Base-by-base conservation (phyloP, 2,329 filamentous ascomycete species). In the Phialocephala sp. region DNA sequence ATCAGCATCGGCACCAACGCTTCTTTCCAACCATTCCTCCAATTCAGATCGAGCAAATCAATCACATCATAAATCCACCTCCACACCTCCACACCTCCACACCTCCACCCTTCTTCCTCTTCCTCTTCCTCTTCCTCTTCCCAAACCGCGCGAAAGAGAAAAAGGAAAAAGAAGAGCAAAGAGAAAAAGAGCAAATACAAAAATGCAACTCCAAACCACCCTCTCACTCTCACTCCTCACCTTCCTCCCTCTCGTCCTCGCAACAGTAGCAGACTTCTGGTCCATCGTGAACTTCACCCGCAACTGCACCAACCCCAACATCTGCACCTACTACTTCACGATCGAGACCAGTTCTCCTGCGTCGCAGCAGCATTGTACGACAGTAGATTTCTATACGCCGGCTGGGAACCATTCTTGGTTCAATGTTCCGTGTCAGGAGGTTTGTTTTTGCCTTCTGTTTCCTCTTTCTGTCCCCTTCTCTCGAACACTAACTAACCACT, bases 321-420 rank as follows among this genome's bases (percentile, higher is more conserved):
- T 57, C 22, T 65, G 67, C 47, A 61, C 35, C 9, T 67, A 67
- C 22, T 55, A 43, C 18, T 67, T 69, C 52, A 18, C 50, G 4
- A 65, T 69, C 27, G 39, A 67, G 50, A 65, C 45, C 15, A 11
- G 18, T 22, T 14, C 15, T 32, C 55, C 8, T 22, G 18, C 15
- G 3, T 3, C 27, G 3, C 6, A 3, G 35, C 57, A 45, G 1
- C 5, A 36, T 14, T 69, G 67, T 20, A 65, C 60, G 1, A 57
- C 63, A 18, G 45, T 45, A 1, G 67, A 68, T 58, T 11, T 18
- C 1, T 57, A 57, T 0, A 54, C 43, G 22, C 58, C 22, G 1
- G 58, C 55, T 8, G 36, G 39, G 1, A 39, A 41, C 18, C 47
- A 64, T 50, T 66, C 60, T 24, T 68, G 54, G 59, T 58, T 59